phyloP scores from a whole-genome alignment of 2,329 filamentous ascomycete genomes.

The Didymella segeticola region DNA sequence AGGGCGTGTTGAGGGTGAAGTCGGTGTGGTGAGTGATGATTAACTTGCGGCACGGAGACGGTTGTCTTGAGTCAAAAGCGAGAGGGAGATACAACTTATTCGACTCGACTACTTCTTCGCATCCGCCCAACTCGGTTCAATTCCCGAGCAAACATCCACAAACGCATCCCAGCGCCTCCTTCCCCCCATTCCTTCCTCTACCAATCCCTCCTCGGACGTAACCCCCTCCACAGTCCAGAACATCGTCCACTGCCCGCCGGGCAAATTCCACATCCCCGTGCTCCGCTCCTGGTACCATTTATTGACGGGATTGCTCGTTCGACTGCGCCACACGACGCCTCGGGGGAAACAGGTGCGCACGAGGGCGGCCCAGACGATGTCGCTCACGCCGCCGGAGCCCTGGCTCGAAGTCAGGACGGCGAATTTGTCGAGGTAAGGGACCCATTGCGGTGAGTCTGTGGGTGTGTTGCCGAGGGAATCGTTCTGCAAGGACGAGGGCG shows the following conservation, averaged over 20 bases:
- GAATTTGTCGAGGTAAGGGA: slow-evolving; percentile 97
- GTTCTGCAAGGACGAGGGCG: slow-evolving; percentile 55
- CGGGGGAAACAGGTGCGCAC: slow-evolving; percentile 84
- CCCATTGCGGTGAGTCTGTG: slow-evolving; percentile 61
- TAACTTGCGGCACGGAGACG: no score
- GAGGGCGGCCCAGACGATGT: slow-evolving; percentile 97
- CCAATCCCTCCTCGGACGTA: slow-evolving; percentile 55
- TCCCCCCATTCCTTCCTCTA: slow-evolving; percentile 52
- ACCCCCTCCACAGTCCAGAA: slow-evolving; percentile 87
- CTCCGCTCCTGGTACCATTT: slow-evolving; percentile 99
- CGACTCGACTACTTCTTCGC: slow-evolving; percentile 40
- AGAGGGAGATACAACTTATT: no score
- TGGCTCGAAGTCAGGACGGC: slow-evolving; percentile 88
- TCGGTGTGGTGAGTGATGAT: no score
- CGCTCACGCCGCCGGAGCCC: slow-evolving; percentile 89
- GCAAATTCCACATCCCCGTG: slow-evolving; percentile 80
- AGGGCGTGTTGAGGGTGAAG: no score
- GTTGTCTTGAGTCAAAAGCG: no score
- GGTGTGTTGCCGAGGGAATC: neutral
- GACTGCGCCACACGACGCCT: slow-evolving; percentile 90
- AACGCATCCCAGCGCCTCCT: slow-evolving; percentile 56
- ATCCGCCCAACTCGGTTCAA: slow-evolving; percentile 59
- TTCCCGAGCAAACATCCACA: slow-evolving; percentile 55
- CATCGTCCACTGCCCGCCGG: slow-evolving; percentile 91
- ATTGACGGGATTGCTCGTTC: slow-evolving; percentile 92